Conservation (phyloP, 2,329 filamentous ascomycete species). For the Ophiostoma quercus region DNA sequence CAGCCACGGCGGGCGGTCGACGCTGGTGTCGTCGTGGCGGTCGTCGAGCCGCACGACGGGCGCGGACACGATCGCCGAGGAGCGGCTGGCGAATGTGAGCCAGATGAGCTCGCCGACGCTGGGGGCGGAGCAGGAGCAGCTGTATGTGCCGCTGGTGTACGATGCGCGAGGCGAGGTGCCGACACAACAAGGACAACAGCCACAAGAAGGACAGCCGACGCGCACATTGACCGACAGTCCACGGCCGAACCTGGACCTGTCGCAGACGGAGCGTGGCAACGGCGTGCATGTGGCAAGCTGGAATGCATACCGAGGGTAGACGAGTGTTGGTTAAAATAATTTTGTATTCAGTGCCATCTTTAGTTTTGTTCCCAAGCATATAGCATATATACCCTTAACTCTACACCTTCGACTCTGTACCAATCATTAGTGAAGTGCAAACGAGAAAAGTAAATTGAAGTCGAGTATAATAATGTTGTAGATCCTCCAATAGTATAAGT, state of each 20-base stretch:
- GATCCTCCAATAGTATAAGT: neutral
- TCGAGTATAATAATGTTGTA: neutral
- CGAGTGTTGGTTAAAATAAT: neutral
- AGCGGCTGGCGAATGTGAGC: neutral
- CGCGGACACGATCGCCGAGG: neutral
- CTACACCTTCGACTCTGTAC: neutral
- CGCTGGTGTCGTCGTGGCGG: conserved; percentile 24
- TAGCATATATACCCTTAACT: neutral
- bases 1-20: conserved; percentile 12
- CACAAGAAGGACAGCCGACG: neutral
- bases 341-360: neutral
- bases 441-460: neutral
- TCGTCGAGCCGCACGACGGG: conserved; percentile 11
- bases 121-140: neutral
- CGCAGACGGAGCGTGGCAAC: conserved; percentile 17
- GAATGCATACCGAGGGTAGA: conserved; percentile 20
- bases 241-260: conserved; percentile 23
- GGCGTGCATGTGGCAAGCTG: conserved; percentile 26
- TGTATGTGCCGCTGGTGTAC: neutral
- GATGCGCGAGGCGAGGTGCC: neutral
- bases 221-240: conserved; percentile 1
- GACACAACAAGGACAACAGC: neutral
- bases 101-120: neutral
- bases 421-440: no score
- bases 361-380: neutral